Evolutionary conservation across 148 eudicot genomes (phyloP).

Genomic region (Chenopodium formosanum): DNA sequence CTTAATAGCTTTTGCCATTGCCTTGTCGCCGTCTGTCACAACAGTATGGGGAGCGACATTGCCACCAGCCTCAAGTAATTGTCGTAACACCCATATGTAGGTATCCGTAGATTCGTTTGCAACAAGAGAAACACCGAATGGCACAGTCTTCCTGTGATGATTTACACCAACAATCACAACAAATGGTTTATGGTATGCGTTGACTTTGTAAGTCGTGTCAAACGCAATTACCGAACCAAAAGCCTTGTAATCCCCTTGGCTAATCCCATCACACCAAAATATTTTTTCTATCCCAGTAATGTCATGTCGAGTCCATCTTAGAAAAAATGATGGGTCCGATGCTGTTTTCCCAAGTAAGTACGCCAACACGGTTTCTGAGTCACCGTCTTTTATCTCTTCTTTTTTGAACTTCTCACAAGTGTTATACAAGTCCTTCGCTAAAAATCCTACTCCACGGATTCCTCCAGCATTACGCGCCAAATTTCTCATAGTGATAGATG

Average conservation of each 20-base stretch:
- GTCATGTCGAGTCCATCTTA: not conserved
- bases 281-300: not conserved
- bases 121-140: not conserved
- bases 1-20: not conserved
- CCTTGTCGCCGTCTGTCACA: not conserved
- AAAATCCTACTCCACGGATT: no score
- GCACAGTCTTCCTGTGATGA: not conserved
- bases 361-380: not conserved
- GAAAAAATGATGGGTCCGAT: not conserved
- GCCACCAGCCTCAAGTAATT: not conserved
- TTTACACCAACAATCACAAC: not conserved
- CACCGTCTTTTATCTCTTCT: no score
- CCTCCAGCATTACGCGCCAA: no score
- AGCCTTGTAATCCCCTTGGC: not conserved
- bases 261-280: slow-evolving; percentile 2
- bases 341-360: not conserved
- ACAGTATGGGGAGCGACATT: not conserved
- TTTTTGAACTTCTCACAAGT: no score
- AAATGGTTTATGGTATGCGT: not conserved
- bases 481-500: no score
- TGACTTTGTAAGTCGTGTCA: not conserved
- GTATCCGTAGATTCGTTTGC: not conserved
- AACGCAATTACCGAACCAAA: not conserved
- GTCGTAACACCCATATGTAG: not conserved
- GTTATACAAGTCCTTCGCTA: no score